Base-by-base conservation (phyloP, 1,139 yeast genomes). In the Pichia sp. region DNA sequence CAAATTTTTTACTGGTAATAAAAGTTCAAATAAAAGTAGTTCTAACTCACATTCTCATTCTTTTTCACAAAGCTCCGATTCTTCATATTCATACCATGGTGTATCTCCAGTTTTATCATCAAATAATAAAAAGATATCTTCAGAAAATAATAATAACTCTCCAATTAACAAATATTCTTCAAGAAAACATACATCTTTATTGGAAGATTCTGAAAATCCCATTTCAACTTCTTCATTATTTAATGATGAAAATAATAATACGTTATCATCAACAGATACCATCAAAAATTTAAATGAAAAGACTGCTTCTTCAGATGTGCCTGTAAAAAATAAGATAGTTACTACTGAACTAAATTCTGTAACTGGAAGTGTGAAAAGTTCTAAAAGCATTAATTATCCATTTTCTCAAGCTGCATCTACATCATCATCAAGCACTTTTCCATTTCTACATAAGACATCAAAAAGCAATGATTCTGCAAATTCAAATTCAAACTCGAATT, bases 1-100 rank as follows among this genome's bases (percentile, higher is more conserved):
- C 39, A 66, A 66, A 45, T 61, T 62, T 44, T 63, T 63, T 40
- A 58, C 60, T 5, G 46, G 43, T 18, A 50, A 50, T 18, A 18
- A 18, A 18, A 18, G 18, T 18, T 18, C 18, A 31, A 50, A 48
- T 37, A 30, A 40, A 7, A 34, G 44, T 30, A 27, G n/a, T 39
- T 4, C 33, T 29, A 37, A 28, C n/a, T n/a, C 29, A 18, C 45
- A 45, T 40, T 48, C 51, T 29, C 43, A 45, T 28, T 48, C 51
- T 11, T 29, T 33, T 11, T 45, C 46, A 3, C 42, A 42, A 34
- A 37, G 47, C 9, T 48, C 51, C 3, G 51, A 45, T 29, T 48
- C 51, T 8, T 35, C 25, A 2, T 27, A 34, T 28, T 42, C 49
- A 3, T n/a, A 8, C 5, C 49, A 42, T 11, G 36, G 40, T 4